phyloP scores from a whole-genome alignment of 805 yeast species.

The Hanseniaspora valbyensis region DNA sequence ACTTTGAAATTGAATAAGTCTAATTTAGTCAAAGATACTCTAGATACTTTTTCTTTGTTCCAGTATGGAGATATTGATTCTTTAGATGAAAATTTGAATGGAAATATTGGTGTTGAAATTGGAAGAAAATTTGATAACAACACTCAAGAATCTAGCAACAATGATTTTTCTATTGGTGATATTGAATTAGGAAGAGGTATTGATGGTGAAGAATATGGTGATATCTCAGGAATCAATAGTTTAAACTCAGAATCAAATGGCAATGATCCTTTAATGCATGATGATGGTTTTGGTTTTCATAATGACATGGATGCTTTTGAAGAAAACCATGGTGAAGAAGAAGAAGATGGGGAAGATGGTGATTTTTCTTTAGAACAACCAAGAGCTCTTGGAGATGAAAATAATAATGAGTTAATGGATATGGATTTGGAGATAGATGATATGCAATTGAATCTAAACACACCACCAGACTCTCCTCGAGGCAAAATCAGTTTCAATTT shows the following conservation, averaged over 20 bases:
- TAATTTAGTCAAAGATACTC: constrained; percentile 1
- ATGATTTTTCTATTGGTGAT: constrained; percentile 44
- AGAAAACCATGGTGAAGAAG: constrained; percentile 14
- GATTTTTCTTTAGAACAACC: constrained; percentile 16
- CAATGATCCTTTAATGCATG: constrained; percentile 1
- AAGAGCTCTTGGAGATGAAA: constrained; percentile 13
- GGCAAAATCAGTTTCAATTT: background rate
- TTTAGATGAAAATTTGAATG: constrained; percentile 24
- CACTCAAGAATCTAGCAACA: constrained; percentile 26
- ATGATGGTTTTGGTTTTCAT: constrained; percentile 8
- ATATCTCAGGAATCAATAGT: constrained; percentile 22
- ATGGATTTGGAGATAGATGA: constrained; percentile 13
- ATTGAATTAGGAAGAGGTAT: constrained; percentile 36
- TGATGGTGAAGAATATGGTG: constrained; percentile 27
- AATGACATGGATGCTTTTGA: constrained; percentile 1
- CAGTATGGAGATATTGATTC: constrained; percentile 18
- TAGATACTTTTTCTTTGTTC: constrained; percentile 13
- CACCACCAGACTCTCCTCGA: constrained; percentile 12
- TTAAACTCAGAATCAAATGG: constrained; percentile 14
- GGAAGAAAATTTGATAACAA: constrained; percentile 37
- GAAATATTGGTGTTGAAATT: constrained; percentile 50
- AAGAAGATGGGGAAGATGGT: constrained; percentile 16
- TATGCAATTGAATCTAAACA: constrained; percentile 3
- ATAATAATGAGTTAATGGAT: background rate
- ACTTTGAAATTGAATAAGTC: constrained; percentile 17